These are phyloP conservation scores for Amauroascus niger DNA, from an alignment of 2,329 filamentous ascomycete species.

Conservation along the genomic window DNA sequence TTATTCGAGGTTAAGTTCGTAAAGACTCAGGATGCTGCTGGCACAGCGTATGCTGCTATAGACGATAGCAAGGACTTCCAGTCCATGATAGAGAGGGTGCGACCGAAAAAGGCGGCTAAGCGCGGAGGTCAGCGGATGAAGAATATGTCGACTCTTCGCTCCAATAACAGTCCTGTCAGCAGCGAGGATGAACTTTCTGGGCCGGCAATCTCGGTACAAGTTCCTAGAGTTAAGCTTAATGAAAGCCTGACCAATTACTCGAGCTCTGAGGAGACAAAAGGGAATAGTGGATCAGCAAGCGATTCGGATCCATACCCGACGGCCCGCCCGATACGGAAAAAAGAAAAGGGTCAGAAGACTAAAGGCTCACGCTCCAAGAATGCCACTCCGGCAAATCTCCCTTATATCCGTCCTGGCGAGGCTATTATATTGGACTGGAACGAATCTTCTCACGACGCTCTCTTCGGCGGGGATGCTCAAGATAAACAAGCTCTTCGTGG, in stretches of 20 bases:
- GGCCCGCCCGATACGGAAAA: not conserved
- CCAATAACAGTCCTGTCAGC: slow-evolving; percentile 22
- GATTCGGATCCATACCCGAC: slow-evolving; percentile 25
- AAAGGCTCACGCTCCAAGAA: slow-evolving; percentile 27
- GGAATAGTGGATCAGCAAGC: slow-evolving; percentile 25
- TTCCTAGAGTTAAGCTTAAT: slow-evolving; percentile 9
- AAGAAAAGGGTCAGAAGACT: slow-evolving; percentile 15
- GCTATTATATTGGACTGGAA: slow-evolving; percentile 82
- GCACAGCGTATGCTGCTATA: slow-evolving; percentile 58
- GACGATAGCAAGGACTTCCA: slow-evolving; percentile 52
- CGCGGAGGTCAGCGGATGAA: slow-evolving; percentile 16
- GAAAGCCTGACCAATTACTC: slow-evolving; percentile 20
- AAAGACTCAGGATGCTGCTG: slow-evolving; percentile 49
- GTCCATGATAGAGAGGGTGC: slow-evolving; percentile 42
- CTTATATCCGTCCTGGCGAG: slow-evolving; percentile 70
- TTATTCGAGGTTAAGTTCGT: slow-evolving; percentile 71
- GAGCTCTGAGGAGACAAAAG: slow-evolving; percentile 18
- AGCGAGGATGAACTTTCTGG: slow-evolving; percentile 28
- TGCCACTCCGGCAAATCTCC: slow-evolving; percentile 31
- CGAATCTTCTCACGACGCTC: slow-evolving; percentile 55
- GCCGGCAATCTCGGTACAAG: slow-evolving; percentile 15
- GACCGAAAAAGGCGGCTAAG: slow-evolving; percentile 21
- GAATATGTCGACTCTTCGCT: slow-evolving; percentile 9
- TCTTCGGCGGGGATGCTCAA: slow-evolving; percentile 49
- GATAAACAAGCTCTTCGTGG: slow-evolving; percentile 49